phyloP scores from a whole-genome alignment of 140 eudicot genomes.

The Oenanthe javanica region DNA sequence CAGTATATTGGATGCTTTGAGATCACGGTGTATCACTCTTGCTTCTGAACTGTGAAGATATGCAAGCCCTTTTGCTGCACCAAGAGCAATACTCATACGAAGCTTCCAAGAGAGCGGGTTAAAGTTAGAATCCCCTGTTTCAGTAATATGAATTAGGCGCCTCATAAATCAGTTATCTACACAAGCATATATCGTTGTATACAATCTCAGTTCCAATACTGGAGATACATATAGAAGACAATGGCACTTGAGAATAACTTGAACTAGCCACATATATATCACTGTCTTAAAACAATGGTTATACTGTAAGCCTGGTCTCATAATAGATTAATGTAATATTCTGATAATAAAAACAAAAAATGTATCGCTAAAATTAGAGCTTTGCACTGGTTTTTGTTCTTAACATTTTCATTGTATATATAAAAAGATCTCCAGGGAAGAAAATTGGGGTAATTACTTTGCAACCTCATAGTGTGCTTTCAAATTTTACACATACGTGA shows the following conservation, averaged over 20 bases:
- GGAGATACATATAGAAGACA: too few relatives aligned
- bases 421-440: neutral
- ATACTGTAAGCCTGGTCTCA: neutral
- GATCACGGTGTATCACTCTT: too few relatives aligned
- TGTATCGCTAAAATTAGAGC: neutral
- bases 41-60: too few relatives aligned
- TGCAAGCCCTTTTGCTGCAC: too few relatives aligned
- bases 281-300: neutral
- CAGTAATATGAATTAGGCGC: too few relatives aligned
- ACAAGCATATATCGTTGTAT: neutral
- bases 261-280: neutral
- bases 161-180: too few relatives aligned
- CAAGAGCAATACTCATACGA: too few relatives aligned
- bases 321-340: neutral
- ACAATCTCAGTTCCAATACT: neutral
- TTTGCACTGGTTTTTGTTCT: too few relatives aligned
- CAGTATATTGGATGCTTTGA: too few relatives aligned
- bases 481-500: neutral
- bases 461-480: neutral
- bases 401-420: too few relatives aligned
- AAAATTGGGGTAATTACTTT: neutral
- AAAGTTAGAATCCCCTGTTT: too few relatives aligned
- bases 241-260: neutral
- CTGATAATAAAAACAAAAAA: neutral
- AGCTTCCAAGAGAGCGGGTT: too few relatives aligned